Base-by-base conservation (phyloP, 305 asterid species). In the Fraxinus angustifolia region DNA sequence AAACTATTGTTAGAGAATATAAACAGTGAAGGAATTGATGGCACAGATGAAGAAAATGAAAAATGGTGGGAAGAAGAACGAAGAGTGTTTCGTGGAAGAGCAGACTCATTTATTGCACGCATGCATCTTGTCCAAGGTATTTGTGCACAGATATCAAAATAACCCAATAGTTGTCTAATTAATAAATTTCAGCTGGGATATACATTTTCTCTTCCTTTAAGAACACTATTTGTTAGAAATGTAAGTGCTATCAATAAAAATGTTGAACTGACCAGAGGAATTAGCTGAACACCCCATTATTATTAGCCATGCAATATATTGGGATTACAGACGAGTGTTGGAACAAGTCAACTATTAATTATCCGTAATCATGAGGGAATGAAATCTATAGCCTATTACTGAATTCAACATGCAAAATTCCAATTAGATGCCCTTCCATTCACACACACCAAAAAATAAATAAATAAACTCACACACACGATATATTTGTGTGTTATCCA, bases 41-140 rank as follows among this genome's bases (percentile, higher is more conserved):
- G 99, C 82, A 91, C 93, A 53, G 96, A 94, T 83, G 96, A 91
- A 79, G 93, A 90, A 77, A 94, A 91, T 82, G 83, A 91, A 87
- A 95, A 89, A 89, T 93, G 97, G 98, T 96, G 99, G 99, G 97
- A 92, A 83, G 92, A 91, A 83, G 98, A 96, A 82, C 91, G 99
- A 73, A 88, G 90, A 85, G 93, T 96, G 70, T 96, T 96, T 87
- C 89, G 79, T 76, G 97, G 98, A 84, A 89, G 98, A 87, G 93
- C 97, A 78, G 93, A 94, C 83, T 93, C 98, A 34, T 96, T 96
- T 84, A 92, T 96, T 73, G 98, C 98, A 75, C 91, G 98, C 78
- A 94, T 96, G 99, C 99, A 91, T 87, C 98, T 93, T 79, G 97
- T 96, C 80, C 99, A 94, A 91, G 99, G 99, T 94, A 92, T 34